These are phyloP conservation scores for Cardamine resedifolia DNA, from an alignment of 345 rosid genomes.

Conservation along the genomic window DNA sequence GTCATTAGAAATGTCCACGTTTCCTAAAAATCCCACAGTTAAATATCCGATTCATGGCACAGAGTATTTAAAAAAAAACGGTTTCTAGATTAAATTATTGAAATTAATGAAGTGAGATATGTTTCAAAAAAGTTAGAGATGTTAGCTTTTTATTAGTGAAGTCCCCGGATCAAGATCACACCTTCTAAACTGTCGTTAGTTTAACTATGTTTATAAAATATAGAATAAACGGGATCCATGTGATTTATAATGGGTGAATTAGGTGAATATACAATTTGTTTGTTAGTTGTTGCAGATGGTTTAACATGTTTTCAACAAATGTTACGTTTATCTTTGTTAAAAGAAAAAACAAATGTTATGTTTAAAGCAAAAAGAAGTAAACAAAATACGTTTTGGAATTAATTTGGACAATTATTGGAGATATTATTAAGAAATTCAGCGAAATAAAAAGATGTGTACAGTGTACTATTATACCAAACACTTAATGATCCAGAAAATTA, in stretches of 20 bases:
- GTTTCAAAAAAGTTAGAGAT: not conserved
- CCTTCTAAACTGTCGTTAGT: not conserved
- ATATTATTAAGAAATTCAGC: conserved; percentile 18
- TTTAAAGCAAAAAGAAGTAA: not conserved
- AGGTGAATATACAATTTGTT: too few species aligned
- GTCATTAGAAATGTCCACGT: not conserved
- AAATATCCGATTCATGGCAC: not conserved
- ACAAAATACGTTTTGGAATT: conserved; percentile 13
- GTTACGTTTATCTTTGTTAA: too few species aligned
- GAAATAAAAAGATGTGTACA: conserved; percentile 15
- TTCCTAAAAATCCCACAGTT: not conserved
- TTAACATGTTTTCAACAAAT: not conserved
- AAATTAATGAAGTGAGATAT: not conserved
- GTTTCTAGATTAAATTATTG: not conserved
- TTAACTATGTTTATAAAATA: not conserved
- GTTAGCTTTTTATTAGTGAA: not conserved
- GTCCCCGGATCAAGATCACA: not conserved
- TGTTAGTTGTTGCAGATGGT: conserved; percentile 6
- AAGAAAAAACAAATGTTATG: not conserved
- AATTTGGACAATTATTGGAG: conserved; percentile 26
- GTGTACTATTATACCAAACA: conserved; percentile 27
- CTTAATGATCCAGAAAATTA: conserved; percentile 31
- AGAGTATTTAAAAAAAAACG: not conserved
- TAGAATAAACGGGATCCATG: not conserved
- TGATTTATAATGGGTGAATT: too few species aligned